These are phyloP conservation scores for Abrus pulchellus DNA, from an alignment of 306 rosid genomes.

Conservation along the genomic window DNA sequence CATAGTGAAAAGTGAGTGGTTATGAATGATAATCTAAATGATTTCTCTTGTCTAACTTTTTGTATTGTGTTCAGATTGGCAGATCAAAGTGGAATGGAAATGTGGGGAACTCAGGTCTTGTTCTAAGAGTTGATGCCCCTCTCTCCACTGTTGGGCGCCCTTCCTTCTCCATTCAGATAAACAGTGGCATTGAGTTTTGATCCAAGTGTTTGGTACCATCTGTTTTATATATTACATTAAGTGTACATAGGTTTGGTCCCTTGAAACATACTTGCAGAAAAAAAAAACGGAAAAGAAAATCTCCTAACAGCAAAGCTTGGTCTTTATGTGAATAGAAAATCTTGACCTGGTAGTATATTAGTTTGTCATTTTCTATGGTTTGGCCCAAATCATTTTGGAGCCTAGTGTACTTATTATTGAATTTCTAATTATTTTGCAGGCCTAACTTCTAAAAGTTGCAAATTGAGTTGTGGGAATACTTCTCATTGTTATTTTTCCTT, in stretches of 20 bases:
- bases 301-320: slow-evolving; percentile 25
- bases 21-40: slow-evolving; percentile 17
- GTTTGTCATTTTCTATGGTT: slow-evolving; percentile 38
- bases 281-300: background rate
- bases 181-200: slow-evolving; percentile 90
- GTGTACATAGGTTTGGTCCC: slow-evolving; percentile 69
- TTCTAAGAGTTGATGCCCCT: slow-evolving; percentile 81
- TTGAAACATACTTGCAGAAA: background rate
- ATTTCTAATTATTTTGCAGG: slow-evolving; percentile 37
- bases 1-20: background rate
- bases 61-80: slow-evolving; percentile 72
- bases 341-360: slow-evolving; percentile 23
- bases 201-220: slow-evolving; percentile 28
- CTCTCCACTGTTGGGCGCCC: slow-evolving; percentile 77
- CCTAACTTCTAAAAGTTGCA: background rate
- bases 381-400: slow-evolving; percentile 35
- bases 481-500: slow-evolving; percentile 14
- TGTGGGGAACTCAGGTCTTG: slow-evolving; percentile 86
- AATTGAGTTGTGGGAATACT: background rate
- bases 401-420: slow-evolving; percentile 41
- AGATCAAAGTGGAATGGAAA: slow-evolving; percentile 99
- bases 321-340: slow-evolving; percentile 55
- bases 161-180: slow-evolving; percentile 84
- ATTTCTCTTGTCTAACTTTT: slow-evolving; percentile 1
- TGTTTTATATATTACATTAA: slow-evolving; percentile 51